Conservation (phyloP, 192 early-diverging fungal species). For the Kickxella alabastrina region DNA sequence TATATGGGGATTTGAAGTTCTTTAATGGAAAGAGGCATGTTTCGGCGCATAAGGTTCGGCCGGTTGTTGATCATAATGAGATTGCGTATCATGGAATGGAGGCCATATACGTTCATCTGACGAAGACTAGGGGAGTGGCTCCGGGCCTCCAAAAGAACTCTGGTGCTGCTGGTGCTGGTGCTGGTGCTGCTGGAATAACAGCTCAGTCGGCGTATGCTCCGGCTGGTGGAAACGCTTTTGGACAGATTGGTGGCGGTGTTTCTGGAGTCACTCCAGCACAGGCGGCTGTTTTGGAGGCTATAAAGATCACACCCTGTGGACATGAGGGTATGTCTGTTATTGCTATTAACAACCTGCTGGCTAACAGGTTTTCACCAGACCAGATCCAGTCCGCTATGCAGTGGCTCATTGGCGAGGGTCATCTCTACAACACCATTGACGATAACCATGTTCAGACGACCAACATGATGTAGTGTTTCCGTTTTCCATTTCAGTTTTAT, state of each 20-base stretch:
- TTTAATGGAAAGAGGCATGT: constrained; percentile 59
- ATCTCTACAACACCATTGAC: constrained; percentile 65
- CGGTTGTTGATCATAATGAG: constrained; percentile 70
- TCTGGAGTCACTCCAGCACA: constrained; percentile 14
- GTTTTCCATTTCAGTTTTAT: not conserved
- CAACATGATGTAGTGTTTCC: not conserved
- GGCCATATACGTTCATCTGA: constrained; percentile 61
- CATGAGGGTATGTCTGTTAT: constrained; percentile 52
- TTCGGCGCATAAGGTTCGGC: constrained; percentile 56
- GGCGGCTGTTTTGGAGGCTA: constrained; percentile 25
- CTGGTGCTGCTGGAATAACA: constrained; percentile 1
- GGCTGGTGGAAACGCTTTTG: constrained; percentile 2
- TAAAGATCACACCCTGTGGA: constrained; percentile 4
- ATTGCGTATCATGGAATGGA: constrained; percentile 73
- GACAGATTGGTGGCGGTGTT: constrained; percentile 2
- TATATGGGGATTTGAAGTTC: constrained; percentile 64
- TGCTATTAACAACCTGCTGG: constrained; percentile 38
- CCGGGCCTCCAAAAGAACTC: constrained; percentile 6
- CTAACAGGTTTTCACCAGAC: constrained; percentile 19
- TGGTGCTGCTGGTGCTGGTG: constrained; percentile 3
- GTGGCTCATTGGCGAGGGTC: constrained; percentile 60
- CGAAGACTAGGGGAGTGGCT: constrained; percentile 39
- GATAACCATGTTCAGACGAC: constrained; percentile 60
- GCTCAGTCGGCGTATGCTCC: constrained; percentile 2
- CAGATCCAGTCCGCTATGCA: constrained; percentile 48